Evolutionary conservation across 768 basidiomycete genomes (phyloP).

Genomic region (Leccinellum luteum): DNA sequence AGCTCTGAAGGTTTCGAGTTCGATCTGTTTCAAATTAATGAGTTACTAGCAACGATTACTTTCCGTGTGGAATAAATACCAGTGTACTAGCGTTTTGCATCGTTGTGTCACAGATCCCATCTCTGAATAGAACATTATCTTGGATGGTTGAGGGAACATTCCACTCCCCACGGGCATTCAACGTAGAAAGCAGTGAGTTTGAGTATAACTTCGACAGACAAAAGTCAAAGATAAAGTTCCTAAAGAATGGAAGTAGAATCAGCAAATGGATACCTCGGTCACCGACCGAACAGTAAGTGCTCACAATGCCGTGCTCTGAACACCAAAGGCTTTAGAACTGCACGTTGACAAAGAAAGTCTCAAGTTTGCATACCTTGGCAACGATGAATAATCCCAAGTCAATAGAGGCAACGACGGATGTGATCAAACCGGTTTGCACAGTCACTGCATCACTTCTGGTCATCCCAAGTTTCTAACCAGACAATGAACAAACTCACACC

Average conservation of each 20-base stretch:
- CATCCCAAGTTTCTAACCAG: neutral
- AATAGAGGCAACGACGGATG: slow-evolving; percentile 10
- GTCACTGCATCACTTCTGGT: slow-evolving; percentile 19
- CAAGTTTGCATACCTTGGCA: slow-evolving; percentile 10
- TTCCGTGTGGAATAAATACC: slow-evolving; percentile 1
- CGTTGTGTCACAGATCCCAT: neutral
- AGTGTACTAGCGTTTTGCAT: neutral
- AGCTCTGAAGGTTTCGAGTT: neutral
- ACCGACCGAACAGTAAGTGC: neutral
- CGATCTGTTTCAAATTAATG: neutral
- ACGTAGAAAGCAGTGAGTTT: slow-evolving; percentile 21
- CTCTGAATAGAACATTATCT: slow-evolving; percentile 12
- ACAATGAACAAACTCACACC: slow-evolving; percentile 24
- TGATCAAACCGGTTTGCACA: slow-evolving; percentile 30
- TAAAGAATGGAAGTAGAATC: neutral
- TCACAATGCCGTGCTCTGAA: slow-evolving; percentile 8
- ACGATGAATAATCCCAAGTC: slow-evolving; percentile 27
- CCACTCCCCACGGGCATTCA: slow-evolving; percentile 27
- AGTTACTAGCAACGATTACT: neutral
- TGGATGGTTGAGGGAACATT: neutral
- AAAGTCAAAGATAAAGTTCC: slow-evolving; percentile 24
- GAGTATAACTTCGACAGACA: slow-evolving; percentile 27
- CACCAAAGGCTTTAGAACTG: neutral
- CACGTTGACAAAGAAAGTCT: neutral
- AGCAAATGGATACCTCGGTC: neutral